Evolutionary conservation across 345 rosid genomes (phyloP).

Genomic region (Lepidium africanum): DNA sequence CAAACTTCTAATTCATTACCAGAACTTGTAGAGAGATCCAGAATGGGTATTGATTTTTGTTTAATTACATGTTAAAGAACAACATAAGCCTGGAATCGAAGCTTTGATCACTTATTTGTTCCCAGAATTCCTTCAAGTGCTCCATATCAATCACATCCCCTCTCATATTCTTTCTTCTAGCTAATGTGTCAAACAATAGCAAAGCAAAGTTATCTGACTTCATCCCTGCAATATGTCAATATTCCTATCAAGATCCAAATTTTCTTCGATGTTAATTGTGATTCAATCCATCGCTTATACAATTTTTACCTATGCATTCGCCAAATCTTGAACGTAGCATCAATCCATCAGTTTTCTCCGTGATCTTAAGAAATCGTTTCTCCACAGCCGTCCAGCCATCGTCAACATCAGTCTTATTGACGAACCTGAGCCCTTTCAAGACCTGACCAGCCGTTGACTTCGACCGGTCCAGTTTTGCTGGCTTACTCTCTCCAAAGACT

Average conservation of each 20-base stretch:
- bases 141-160: constrained; percentile 29
- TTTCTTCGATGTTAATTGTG: not conserved
- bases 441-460: constrained; percentile 50
- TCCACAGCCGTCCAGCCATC: constrained; percentile 54
- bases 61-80: constrained; percentile 59
- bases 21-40: not conserved
- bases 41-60: not conserved
- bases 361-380: constrained; percentile 43
- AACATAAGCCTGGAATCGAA: constrained; percentile 63
- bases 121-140: constrained; percentile 52
- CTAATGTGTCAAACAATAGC: constrained; percentile 53
- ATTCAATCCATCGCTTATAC: not conserved
- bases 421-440: constrained; percentile 57
- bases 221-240: constrained; percentile 42
- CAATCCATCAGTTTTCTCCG: constrained; percentile 36
- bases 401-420: constrained; percentile 48
- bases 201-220: constrained; percentile 56
- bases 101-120: constrained; percentile 53
- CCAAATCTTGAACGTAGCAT: constrained; percentile 47
- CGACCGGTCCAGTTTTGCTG: constrained; percentile 34
- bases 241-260: too few relatives aligned
- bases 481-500: constrained; percentile 18
- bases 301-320: constrained; percentile 53
- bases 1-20: not conserved
- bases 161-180: constrained; percentile 28